phyloP scores from a whole-genome alignment of 805 yeast genomes.

The Torulaspora indica region DNA sequence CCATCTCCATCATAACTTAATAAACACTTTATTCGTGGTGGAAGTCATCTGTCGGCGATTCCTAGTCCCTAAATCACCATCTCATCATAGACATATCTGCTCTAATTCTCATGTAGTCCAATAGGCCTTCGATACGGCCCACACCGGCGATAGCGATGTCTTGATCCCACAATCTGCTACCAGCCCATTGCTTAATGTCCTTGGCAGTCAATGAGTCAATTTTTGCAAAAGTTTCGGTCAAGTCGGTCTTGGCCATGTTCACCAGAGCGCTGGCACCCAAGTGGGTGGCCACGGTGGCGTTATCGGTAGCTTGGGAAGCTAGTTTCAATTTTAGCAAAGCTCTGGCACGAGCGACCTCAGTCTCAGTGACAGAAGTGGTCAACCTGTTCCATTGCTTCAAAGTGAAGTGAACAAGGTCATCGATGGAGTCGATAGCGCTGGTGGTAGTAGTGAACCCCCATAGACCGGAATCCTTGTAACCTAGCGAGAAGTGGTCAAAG shows the following conservation, averaged over 20 bases:
- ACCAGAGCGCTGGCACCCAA: slow-evolving; percentile 49
- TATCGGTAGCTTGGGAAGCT: slow-evolving; percentile 46
- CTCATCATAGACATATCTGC: slow-evolving; percentile 87
- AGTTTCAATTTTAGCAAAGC: slow-evolving; percentile 61
- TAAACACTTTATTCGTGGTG: slow-evolving; percentile 2
- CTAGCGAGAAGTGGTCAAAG: slow-evolving; percentile 64
- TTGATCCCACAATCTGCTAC: slow-evolving; percentile 71
- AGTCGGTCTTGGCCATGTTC: slow-evolving; percentile 57
- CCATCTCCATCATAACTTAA: slow-evolving; percentile 5
- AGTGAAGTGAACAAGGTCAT: slow-evolving; percentile 75
- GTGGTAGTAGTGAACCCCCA: slow-evolving; percentile 77
- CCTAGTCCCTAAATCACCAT: slow-evolving; percentile 43
- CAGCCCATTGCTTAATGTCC: slow-evolving; percentile 70
- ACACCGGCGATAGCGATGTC: slow-evolving; percentile 79
- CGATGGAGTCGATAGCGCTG: slow-evolving; percentile 54
- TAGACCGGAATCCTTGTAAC: slow-evolving; percentile 73
- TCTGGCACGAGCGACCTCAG: slow-evolving; percentile 77
- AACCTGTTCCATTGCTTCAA: slow-evolving; percentile 86
- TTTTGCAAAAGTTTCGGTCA: slow-evolving; percentile 53
- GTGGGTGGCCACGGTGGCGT: slow-evolving; percentile 49
- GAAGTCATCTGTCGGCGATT: slow-evolving; percentile 1
- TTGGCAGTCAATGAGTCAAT: slow-evolving; percentile 60
- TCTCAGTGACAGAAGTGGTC: slow-evolving; percentile 65
- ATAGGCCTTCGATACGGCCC: slow-evolving; percentile 79
- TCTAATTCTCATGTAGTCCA: slow-evolving; percentile 83